phyloP scores from a whole-genome alignment of 768 basidiomycete genomes.

The Suillus spraguei region DNA sequence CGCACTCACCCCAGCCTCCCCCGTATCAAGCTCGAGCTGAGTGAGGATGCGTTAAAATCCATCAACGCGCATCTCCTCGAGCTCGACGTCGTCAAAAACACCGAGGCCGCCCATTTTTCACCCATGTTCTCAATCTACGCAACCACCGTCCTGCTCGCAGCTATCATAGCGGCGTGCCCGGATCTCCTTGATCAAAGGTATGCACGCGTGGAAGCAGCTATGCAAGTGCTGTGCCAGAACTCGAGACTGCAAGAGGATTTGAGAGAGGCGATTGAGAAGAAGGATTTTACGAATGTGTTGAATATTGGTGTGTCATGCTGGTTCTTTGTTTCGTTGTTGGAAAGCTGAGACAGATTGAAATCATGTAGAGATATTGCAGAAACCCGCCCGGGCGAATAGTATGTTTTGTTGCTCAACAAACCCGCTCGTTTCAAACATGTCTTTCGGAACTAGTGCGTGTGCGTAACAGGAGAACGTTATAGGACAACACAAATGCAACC shows the following conservation, averaged over 20 bases:
- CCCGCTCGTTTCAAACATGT: background rate
- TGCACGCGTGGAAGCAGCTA: slow-evolving; percentile 1
- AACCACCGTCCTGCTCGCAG: slow-evolving; percentile 4
- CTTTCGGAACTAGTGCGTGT: background rate
- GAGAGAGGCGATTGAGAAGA: slow-evolving; percentile 3
- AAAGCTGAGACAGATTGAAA: background rate
- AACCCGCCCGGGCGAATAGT: background rate
- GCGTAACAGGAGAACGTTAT: slow-evolving; percentile 5
- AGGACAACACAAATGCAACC: background rate
- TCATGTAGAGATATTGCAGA: background rate
- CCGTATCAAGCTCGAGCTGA: background rate
- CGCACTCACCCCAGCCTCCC: background rate
- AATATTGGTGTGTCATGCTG: background rate
- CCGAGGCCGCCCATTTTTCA: background rate
- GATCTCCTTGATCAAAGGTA: slow-evolving; percentile 5
- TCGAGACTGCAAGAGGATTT: slow-evolving; percentile 2
- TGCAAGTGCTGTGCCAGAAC: background rate
- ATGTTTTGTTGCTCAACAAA: background rate
- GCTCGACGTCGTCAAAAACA: slow-evolving; percentile 6
- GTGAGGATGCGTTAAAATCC: background rate
- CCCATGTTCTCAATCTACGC: slow-evolving; percentile 4
- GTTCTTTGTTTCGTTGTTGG: background rate
- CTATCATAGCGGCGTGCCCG: slow-evolving; percentile 3
- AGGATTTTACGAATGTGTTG: slow-evolving; percentile 1
- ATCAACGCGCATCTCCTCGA: background rate